A percentile compares a stretch with the other conserved stretches of the same genome.
These are phyloP conservation scores for Chaetomium cochliodes DNA, from an alignment of 495 filamentous ascomycete species.

Conservation along the genomic window DNA sequence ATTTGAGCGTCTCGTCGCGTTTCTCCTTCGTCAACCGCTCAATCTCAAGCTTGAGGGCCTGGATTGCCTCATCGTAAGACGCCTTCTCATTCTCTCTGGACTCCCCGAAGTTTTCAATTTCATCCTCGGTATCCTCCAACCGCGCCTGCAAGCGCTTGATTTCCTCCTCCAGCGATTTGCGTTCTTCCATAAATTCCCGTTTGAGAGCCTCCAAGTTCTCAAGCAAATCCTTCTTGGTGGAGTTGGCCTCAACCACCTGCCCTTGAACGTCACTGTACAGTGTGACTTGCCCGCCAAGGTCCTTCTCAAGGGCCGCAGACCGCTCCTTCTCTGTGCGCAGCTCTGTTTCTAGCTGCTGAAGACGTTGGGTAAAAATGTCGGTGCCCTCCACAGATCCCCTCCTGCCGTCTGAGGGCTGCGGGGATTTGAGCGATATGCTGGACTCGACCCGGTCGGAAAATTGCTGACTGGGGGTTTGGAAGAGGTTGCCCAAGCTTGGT, in stretches of 20 bases:
- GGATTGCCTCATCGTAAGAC: conserved; percentile 64
- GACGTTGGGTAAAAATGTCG: conserved; percentile 51
- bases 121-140: conserved; percentile 85
- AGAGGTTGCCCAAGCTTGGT: conserved; percentile 66
- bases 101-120: conserved; percentile 80
- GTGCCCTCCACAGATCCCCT: conserved; percentile 39
- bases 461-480: conserved; percentile 48
- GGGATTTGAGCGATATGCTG: conserved; percentile 42
- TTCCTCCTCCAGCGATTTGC: conserved; percentile 75
- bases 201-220: conserved; percentile 91
- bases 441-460: conserved; percentile 43
- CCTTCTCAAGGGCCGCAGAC: conserved; percentile 56
- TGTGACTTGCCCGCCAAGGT: conserved; percentile 56
- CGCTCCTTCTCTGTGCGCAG: conserved; percentile 58
- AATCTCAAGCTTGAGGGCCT: conserved; percentile 67
- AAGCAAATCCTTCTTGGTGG: conserved; percentile 91
- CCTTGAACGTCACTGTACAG: conserved; percentile 64
- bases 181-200: conserved; percentile 81
- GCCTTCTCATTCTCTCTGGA: conserved; percentile 75
- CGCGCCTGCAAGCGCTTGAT: conserved; percentile 69
- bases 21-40: conserved; percentile 58
- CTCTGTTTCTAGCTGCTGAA: conserved; percentile 80
- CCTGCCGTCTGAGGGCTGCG: conserved; percentile 38
- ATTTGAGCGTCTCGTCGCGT: conserved; percentile 56
- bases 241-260: conserved; percentile 76